Conservation (phyloP, 352 stramenopile species). For the Pilasporangium apinafurcum region DNA sequence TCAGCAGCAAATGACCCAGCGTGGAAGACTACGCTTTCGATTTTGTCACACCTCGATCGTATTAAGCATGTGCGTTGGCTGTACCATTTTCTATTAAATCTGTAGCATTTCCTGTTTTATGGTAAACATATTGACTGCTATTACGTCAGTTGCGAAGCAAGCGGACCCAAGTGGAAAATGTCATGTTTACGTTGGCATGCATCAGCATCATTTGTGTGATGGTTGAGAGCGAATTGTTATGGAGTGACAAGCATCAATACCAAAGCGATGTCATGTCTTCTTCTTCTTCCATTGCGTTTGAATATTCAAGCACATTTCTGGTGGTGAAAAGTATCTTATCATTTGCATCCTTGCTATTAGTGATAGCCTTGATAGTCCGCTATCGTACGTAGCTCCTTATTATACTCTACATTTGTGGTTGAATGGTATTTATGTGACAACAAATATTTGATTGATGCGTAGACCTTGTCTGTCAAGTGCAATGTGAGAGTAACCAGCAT, state of each 20-base stretch:
- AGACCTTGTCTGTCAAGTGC: slow-evolving; percentile 30
- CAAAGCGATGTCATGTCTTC: slow-evolving; percentile 2
- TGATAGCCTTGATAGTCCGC: slow-evolving; percentile 26
- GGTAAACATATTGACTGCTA: not conserved
- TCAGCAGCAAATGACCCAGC: slow-evolving; percentile 13
- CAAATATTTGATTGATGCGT: not conserved
- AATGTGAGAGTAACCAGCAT: slow-evolving; percentile 35
- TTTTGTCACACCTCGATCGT: slow-evolving; percentile 26
- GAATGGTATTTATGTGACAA: too few species aligned
- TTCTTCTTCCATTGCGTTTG: not conserved
- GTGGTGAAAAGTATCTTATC: slow-evolving; percentile 36
- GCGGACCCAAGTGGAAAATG: slow-evolving; percentile 27
- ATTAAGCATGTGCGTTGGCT: slow-evolving; percentile 14
- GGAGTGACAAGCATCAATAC: slow-evolving; percentile 18
- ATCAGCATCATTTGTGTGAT: slow-evolving; percentile 27
- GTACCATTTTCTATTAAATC: not conserved
- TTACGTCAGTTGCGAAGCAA: slow-evolving; percentile 9
- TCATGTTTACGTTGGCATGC: slow-evolving; percentile 31
- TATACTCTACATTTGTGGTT: not conserved
- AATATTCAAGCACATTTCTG: slow-evolving; percentile 15
- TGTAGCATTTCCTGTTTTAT: not conserved
- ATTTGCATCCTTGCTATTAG: slow-evolving; percentile 19
- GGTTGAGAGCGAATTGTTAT: slow-evolving; percentile 47
- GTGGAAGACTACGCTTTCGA: slow-evolving; percentile 25
- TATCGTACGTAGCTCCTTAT: slow-evolving; percentile 25